Percentiles rank a stretch among this genome's conserved stretches.
Evolutionary conservation across 768 basidiomycete species (phyloP).

Genomic region (Boletus pseudo-olivaceus): DNA sequence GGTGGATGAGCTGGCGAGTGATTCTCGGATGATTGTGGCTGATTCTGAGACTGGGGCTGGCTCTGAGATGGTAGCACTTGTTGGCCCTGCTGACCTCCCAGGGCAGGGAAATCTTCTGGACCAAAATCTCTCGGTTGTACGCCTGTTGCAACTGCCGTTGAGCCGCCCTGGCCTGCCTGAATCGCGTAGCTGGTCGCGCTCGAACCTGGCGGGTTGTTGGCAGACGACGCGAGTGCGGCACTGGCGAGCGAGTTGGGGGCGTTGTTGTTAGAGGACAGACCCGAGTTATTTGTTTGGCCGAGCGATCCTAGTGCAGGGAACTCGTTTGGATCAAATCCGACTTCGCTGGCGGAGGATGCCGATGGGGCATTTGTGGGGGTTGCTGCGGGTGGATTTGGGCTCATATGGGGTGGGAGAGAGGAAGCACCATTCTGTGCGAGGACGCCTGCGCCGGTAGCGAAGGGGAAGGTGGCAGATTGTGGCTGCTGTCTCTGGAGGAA

Average conservation of each 20-base stretch:
- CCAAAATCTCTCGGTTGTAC: slow-evolving; percentile 47
- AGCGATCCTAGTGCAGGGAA: slow-evolving; percentile 82
- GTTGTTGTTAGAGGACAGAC: slow-evolving; percentile 35
- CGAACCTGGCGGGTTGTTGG: slow-evolving; percentile 29
- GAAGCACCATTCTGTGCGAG: slow-evolving; percentile 56
- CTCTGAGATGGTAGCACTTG: slow-evolving; percentile 24
- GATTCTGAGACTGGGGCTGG: slow-evolving; percentile 30
- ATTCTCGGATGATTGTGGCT: slow-evolving; percentile 31
- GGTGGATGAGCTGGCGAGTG: slow-evolving; percentile 55
- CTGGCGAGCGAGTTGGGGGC: slow-evolving; percentile 23
- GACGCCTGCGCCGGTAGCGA: slow-evolving; percentile 43
- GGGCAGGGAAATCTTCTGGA: slow-evolving; percentile 87
- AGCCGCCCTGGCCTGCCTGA: slow-evolving; percentile 61
- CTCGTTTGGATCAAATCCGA: slow-evolving; percentile 81
- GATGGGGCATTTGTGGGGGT: slow-evolving; percentile 49
- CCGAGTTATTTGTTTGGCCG: slow-evolving; percentile 42
- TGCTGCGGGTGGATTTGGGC: slow-evolving; percentile 39
- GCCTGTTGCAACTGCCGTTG: slow-evolving; percentile 8
- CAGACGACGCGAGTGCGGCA: slow-evolving; percentile 22
- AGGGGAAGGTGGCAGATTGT: slow-evolving; percentile 52
- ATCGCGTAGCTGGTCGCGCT: slow-evolving; percentile 72
- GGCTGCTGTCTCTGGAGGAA: slow-evolving; percentile 59
- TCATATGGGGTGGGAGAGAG: slow-evolving; percentile 55
- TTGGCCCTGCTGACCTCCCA: slow-evolving; percentile 59
- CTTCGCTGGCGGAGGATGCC: slow-evolving; percentile 65